Base-by-base conservation (phyloP, 805 yeast genomes). In the Kodamaea hsintzibuensis region DNA sequence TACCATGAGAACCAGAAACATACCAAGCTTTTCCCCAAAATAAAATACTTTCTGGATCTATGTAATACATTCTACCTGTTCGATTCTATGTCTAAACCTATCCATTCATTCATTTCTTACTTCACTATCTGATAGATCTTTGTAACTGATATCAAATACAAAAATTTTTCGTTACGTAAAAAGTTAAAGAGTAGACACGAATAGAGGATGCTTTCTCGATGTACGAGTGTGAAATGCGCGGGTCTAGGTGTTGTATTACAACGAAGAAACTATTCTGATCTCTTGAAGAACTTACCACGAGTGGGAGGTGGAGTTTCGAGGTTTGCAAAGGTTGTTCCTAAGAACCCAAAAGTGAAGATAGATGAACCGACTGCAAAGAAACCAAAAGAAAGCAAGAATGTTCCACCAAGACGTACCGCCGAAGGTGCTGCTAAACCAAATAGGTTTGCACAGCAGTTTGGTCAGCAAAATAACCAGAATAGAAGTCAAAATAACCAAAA, bases 391-490 rank as follows among this genome's bases (percentile, higher is more conserved):
- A 40, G n/a, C 44, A n/a, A n/a, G n/a, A n/a, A n/a, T 25, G 49
- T 17, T 16, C 17, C 38, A 18, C 43, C 44, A 18, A 35, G 40
- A 12, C 7, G 3, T 10, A 12, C 46, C 16, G 12, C 35, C 12
- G 19, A 25, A 1, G 49, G 39, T 4, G 37, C 52, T 6, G 52
- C 55, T 17, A 67, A 64, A 56, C 58, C 66, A 12, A 73, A 73
- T 51, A 57, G 77, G 54, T 73, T 73, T 62, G 76, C 76, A 17
- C 62, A 63, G 44, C 59, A 61, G 55, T 70, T 63, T 49, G 51
- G 45, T 52, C 43, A 14, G 16, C 48, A 44, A 22, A 55, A 22
- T 22, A 22, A 19, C 44, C 48, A 49, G 42, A n/a, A 7, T 18
- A 25, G 50, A 42, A 45, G 25, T 14, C 39, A 44, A 9, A 22